phyloP scores from a whole-genome alignment of 495 filamentous ascomycete genomes.

The Trichoderma virens region DNA sequence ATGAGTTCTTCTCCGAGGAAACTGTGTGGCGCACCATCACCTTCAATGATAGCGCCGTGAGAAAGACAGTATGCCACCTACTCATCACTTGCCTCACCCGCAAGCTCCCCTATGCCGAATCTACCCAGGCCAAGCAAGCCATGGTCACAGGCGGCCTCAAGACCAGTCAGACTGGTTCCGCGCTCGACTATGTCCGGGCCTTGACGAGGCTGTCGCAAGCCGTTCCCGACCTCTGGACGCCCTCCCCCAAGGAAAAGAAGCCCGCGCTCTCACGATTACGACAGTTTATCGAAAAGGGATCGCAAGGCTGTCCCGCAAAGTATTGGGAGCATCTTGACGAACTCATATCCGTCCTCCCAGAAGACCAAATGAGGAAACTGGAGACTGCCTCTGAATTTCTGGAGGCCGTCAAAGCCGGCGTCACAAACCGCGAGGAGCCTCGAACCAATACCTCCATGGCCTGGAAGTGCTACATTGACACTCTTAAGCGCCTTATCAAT shows the following conservation, averaged over 20 bases:
- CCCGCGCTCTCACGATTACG: conserved; percentile 54
- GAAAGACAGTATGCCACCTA: conserved; percentile 62
- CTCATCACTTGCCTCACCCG: conserved; percentile 47
- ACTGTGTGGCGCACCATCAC: conserved; percentile 70
- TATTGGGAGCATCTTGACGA: conserved; percentile 64
- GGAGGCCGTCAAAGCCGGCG: conserved; percentile 56
- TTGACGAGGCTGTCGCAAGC: conserved; percentile 52
- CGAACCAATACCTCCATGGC: conserved; percentile 55
- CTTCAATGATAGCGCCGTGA: conserved; percentile 60
- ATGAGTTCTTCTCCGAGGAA: conserved; percentile 50
- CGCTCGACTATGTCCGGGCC: conserved; percentile 56
- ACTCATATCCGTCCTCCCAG: conserved; percentile 55
- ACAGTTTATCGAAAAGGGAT: conserved; percentile 75
- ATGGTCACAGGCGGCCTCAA: conserved; percentile 64
- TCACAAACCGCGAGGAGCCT: conserved; percentile 66
- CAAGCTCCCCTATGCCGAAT: conserved; percentile 43
- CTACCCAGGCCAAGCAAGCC: conserved; percentile 50
- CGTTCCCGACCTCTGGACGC: conserved; percentile 63
- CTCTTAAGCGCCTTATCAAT: conserved; percentile 40
- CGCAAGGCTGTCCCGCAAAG: conserved; percentile 56
- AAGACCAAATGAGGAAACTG: conserved; percentile 18
- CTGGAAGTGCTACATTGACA: conserved; percentile 65
- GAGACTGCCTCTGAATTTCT: conserved; percentile 44
- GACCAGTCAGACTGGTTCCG: conserved; percentile 61
- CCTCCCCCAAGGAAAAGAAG: conserved; percentile 43